Percentiles rank a stretch among this genome's conserved stretches.
Evolutionary conservation across 768 basidiomycete species (phyloP).

Genomic region (Boletellus sp.): DNA sequence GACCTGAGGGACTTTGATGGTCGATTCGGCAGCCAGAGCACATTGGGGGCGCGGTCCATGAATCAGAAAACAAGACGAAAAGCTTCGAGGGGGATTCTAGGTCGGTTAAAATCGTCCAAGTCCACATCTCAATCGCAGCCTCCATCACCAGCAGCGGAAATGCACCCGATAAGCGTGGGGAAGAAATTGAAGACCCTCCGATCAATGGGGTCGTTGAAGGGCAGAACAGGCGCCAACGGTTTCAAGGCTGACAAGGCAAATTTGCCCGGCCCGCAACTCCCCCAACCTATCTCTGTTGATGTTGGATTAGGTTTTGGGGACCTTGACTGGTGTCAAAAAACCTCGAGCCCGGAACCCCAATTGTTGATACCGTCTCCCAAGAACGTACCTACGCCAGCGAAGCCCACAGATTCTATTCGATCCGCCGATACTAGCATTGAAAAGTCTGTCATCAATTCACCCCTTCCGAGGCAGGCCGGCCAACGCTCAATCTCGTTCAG

Average conservation of each 20-base stretch:
- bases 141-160: conserved; percentile 42
- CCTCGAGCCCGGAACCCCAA: conserved; percentile 11
- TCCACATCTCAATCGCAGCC: conserved; percentile 43
- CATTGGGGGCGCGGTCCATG: conserved; percentile 48
- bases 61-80: conserved; percentile 48
- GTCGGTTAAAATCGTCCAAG: conserved; percentile 49
- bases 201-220: conserved; percentile 78
- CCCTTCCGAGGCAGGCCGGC: conserved; percentile 47
- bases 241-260: conserved; percentile 36
- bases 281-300: conserved; percentile 52
- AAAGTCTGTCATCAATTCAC: conserved; percentile 33
- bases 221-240: conserved; percentile 34
- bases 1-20: conserved; percentile 86
- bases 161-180: conserved; percentile 30
- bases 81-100: conserved; percentile 64
- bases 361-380: conserved; percentile 19
- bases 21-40: conserved; percentile 78
- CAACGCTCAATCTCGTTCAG: conserved; percentile 71
- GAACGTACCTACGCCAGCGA: conserved; percentile 16
- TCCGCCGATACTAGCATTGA: conserved; percentile 30
- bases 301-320: conserved; percentile 55
- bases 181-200: conserved; percentile 70
- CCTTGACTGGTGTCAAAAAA: conserved; percentile 45
- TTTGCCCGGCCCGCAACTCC: conserved; percentile 49
- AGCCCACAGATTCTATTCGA: conserved; percentile 13